Conservation (phyloP, 805 yeast species). For the Nakazawaea siamensis region DNA sequence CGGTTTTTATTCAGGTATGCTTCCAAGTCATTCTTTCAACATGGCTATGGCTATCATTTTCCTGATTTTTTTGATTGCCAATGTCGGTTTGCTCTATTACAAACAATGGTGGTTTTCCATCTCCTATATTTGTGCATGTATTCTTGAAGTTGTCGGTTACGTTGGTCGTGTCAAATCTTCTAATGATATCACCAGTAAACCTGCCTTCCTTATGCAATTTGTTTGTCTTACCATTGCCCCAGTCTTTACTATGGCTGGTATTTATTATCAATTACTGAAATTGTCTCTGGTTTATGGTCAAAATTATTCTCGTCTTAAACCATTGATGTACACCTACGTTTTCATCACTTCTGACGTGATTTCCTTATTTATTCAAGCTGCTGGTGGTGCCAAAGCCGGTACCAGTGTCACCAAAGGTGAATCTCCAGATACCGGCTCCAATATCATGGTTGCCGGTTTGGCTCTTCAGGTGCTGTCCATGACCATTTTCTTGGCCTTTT, state of each 20-base stretch:
- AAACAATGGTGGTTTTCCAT: conserved; percentile 61
- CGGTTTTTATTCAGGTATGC: conserved; percentile 22
- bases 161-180: conserved; percentile 46
- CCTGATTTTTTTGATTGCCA: conserved; percentile 35
- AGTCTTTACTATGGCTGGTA: conserved; percentile 77
- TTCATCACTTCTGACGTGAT: conserved; percentile 61
- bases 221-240: conserved; percentile 72
- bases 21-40: conserved; percentile 53
- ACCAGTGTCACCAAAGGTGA: conserved; percentile 20
- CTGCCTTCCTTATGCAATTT: conserved; percentile 54
- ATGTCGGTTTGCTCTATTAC: conserved; percentile 35
- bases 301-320: conserved; percentile 40
- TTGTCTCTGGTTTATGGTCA: conserved; percentile 54
- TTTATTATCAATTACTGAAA: conserved; percentile 67
- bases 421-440: conserved; percentile 34
- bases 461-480: conserved; percentile 70
- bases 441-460: conserved; percentile 71
- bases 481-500: conserved; percentile 46
- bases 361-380: conserved; percentile 60
- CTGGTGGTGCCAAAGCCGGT: conserved; percentile 72
- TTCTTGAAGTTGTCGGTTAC: conserved; percentile 63
- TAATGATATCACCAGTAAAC: conserved; percentile 21
- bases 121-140: conserved; percentile 46
- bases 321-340: conserved; percentile 53
- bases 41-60: conserved; percentile 46